Evolutionary conservation across 78 protist species (phyloP), one percentile per base, ranked within the genome.

Genomic region (Andalucia godoyi): DNA sequence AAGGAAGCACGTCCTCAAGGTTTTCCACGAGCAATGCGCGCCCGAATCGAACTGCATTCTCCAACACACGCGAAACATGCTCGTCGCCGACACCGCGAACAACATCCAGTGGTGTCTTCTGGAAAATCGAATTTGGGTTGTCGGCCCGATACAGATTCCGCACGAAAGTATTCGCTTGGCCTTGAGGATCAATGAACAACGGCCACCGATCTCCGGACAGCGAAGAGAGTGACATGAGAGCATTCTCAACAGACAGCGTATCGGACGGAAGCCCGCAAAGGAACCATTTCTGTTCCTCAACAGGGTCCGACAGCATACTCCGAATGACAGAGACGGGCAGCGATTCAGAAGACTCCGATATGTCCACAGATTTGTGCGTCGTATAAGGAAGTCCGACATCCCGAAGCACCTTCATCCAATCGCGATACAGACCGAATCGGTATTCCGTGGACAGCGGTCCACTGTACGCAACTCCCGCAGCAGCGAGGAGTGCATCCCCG

Each of bases 181-280:
- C 89, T 51, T 81, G 88, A 13, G 91, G 91, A 51, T 85, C 91
- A 42, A 89, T 79, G 69, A 83, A 29, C 37, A 89, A 77, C 32
- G 92, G 87, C 90, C 91, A 91, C 9, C 91, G 71, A 15, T 42
- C 53, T 18, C 84, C 74, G 30, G 79, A 42, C 0, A 76, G 58
- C 0, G 76, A 59, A 7, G 86, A 43, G 25, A 65, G 40, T 33
- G n/a, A 10, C 23, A 86, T 36, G 65, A 86, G 36, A 4, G 79
- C 96, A 67, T 87, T 91, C 66, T 84, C 92, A 1, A 43, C 13
- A 8, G 90, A 83, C 52, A 80, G 67, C 6, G 36, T 2, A 68
- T 91, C 96, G 32, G 68, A 1, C 18, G 96, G 96, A 6, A 91
- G 89, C 15, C 89, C 89, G 41, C 34, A 23, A 25, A 81, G 2